Evolutionary conservation across 140 eudicot species (phyloP), one percentile per base, ranked within the genome.

Genomic region (Cichorium intybus): DNA sequence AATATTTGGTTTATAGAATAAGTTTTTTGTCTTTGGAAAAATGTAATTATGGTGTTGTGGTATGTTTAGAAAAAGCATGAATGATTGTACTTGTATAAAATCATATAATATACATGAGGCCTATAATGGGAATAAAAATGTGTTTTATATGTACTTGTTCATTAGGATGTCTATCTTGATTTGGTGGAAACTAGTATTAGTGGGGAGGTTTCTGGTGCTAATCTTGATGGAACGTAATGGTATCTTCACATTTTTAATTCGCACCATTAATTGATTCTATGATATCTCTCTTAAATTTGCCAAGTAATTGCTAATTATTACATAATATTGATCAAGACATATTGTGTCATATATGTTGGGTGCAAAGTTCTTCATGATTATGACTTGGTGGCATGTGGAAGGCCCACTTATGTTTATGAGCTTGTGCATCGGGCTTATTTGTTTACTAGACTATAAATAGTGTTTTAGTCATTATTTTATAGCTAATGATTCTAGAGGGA

Each of bases 41-140:
- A 72, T 73, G 78, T 78, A 78, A 74, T 74, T 82, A 77, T 49
- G 56, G 60, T 66, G 65, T 70, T 77, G 68, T 73, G 61, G 73
- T 56, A 73, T 52, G 71, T 47, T 41, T 62, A 24, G n/a, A 54
- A 47, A 62, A 45, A 24, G 65, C 48, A 54, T 64, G 61, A 56
- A 74, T 48, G 66, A 66, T 63, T 75, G 75, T 72, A 76, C 50
- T 50, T 60, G 58, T 14, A 74, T 50, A 60, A 67, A 47, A 35
- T 58, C n/a, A 58, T 48, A 41, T 62, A 49, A 7, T 23, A 74
- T 57, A 64, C 35, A 69, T 58, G 63, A 57, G 61, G 56, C 45
- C 48, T 57, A 57, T 66, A 57, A 64, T 58, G 62, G 74, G 55
- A 34, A 66, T 67, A 67, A 56, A 58, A 52, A 49, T 37, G 58